A percentile compares a stretch with the other conserved stretches of the same genome.
Conservation (phyloP, 257 asterid species). For the Pogostemon cablin region DNA sequence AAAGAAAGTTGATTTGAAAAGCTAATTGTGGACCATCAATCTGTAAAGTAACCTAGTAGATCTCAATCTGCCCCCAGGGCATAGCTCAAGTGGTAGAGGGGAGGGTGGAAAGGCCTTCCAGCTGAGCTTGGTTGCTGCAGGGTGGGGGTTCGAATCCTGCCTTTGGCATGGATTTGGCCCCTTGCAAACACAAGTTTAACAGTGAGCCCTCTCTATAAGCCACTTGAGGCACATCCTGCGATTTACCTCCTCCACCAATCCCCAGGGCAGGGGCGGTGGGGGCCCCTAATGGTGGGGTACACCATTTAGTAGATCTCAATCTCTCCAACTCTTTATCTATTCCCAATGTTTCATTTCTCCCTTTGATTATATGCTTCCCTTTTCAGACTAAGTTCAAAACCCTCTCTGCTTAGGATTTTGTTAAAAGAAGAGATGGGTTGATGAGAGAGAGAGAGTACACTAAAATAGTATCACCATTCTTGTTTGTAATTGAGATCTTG, state of each 20-base stretch:
- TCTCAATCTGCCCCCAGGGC: too few relatives aligned
- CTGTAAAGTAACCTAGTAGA: slow-evolving; percentile 44
- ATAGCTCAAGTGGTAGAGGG: too few relatives aligned
- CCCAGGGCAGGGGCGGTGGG: too few relatives aligned
- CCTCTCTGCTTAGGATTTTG: slow-evolving; percentile 37
- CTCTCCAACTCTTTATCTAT: slow-evolving; percentile 47
- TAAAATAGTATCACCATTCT: slow-evolving; percentile 5
- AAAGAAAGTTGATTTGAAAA: slow-evolving; percentile 50
- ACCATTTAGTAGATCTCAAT: slow-evolving; percentile 37
- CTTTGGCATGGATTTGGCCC: too few relatives aligned
- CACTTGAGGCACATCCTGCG: too few relatives aligned
- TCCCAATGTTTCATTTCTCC: slow-evolving; percentile 47
- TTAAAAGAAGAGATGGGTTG: slow-evolving; percentile 56
- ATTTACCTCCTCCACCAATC: too few relatives aligned
- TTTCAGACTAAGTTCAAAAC: slow-evolving; percentile 40
- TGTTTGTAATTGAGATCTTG: slow-evolving; percentile 10
- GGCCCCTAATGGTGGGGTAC: too few relatives aligned
- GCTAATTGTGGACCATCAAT: slow-evolving; percentile 49
- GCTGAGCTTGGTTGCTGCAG: too few relatives aligned
- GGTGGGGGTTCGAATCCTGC: too few relatives aligned
- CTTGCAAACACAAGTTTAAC: too few relatives aligned
- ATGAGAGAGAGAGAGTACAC: slow-evolving; percentile 7
- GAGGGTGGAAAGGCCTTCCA: too few relatives aligned
- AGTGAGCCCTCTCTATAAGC: too few relatives aligned
- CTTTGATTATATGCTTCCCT: slow-evolving; percentile 53